phyloP scores from a whole-genome alignment of 73 alveolate genomes.

The Symbiodinium pilosum region DNA sequence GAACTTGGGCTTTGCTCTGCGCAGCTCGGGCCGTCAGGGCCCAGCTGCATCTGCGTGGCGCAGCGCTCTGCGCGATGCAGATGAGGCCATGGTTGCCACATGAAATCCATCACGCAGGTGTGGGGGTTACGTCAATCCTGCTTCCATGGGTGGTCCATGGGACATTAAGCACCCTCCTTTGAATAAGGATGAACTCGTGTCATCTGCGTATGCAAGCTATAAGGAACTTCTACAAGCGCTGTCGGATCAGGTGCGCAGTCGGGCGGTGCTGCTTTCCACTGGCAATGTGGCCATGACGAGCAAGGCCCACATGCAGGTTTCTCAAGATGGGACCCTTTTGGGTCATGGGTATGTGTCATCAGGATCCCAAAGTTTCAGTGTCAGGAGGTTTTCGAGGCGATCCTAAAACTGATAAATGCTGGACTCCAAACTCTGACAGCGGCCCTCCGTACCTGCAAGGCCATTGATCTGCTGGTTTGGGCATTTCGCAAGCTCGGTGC shows the following conservation, averaged over 20 bases:
- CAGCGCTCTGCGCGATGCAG: slow-evolving; percentile 4
- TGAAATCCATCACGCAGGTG: too few species aligned
- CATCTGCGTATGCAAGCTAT: too few species aligned
- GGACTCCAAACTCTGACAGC: too few species aligned
- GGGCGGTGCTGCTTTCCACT: background rate
- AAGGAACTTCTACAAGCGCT: too few species aligned
- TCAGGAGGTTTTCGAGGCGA: too few species aligned
- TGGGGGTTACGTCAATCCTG: too few species aligned
- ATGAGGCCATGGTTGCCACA: background rate
- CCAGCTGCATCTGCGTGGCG: slow-evolving; percentile 47
- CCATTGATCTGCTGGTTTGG: background rate
- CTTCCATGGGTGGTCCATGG: background rate
- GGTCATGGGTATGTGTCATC: too few species aligned
- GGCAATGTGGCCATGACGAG: background rate
- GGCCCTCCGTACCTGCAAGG: background rate
- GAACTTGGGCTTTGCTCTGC: slow-evolving; percentile 73
- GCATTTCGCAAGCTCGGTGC: background rate
- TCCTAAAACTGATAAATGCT: too few species aligned
- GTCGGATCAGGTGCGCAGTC: background rate
- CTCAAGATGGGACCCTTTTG: too few species aligned
- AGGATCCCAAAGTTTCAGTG: too few species aligned
- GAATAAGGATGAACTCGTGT: too few species aligned
- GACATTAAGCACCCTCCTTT: background rate
- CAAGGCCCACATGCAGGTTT: too few species aligned
- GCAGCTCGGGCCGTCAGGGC: slow-evolving; percentile 6